These are phyloP conservation scores for Cladosporium sp. DNA, from an alignment of 2,329 filamentous ascomycete species.

Conservation along the genomic window DNA sequence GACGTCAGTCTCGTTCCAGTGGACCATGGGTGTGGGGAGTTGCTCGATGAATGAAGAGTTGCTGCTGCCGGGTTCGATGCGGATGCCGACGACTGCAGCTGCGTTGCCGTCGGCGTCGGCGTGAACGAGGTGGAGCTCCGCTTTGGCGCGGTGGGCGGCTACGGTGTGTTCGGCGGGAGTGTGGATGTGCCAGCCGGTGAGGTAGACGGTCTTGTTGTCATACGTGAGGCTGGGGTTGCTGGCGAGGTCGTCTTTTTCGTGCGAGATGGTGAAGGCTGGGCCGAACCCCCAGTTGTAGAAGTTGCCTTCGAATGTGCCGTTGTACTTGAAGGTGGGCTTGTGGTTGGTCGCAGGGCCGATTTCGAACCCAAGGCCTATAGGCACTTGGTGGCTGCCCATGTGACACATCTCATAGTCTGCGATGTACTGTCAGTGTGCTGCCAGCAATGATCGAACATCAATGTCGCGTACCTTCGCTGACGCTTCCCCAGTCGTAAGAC, in stretches of 20 bases:
- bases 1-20: conserved; percentile 16
- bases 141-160: conserved; percentile 39
- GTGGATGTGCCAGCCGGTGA: conserved; percentile 51
- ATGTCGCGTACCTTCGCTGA: conserved; percentile 14
- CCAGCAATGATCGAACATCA: conserved; percentile 12
- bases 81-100: conserved; percentile 45
- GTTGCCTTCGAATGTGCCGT: conserved; percentile 33
- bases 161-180: conserved; percentile 48
- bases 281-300: conserved; percentile 51
- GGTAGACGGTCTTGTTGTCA: conserved; percentile 45
- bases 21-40: conserved; percentile 30
- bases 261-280: conserved; percentile 40
- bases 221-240: conserved; percentile 40
- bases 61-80: conserved; percentile 41
- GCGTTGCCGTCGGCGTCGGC: conserved; percentile 40
- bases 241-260: conserved; percentile 34
- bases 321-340: conserved; percentile 41
- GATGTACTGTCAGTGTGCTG: not conserved
- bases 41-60: conserved; percentile 41
- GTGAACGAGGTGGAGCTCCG: conserved; percentile 50
- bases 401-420: conserved; percentile 45
- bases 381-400: conserved; percentile 48
- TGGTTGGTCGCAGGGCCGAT: conserved; percentile 40
- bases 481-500: conserved; percentile 20
- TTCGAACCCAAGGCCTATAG: conserved; percentile 41